These are phyloP conservation scores for Platanthera guangdongensis DNA, from an alignment of 106 monocot species.

Conservation along the genomic window DNA sequence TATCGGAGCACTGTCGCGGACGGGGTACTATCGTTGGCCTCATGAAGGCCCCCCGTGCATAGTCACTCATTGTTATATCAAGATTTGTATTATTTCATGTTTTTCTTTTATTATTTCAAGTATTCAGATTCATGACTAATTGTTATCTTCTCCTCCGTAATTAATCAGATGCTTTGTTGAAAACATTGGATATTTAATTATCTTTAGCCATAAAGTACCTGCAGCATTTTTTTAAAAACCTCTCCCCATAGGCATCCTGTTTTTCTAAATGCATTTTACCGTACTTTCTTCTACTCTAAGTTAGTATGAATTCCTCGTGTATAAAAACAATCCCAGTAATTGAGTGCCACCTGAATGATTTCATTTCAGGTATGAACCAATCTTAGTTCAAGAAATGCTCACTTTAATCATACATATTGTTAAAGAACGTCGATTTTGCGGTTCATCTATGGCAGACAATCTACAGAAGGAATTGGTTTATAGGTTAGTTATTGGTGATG, in stretches of 20 bases:
- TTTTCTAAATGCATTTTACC: background rate
- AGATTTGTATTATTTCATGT: too few species aligned
- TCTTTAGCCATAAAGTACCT: background rate
- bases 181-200: background rate
- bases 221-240: background rate
- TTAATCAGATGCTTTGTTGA: background rate
- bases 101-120: too few species aligned
- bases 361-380: constrained; percentile 72
- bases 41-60: too few species aligned
- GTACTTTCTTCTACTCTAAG: background rate
- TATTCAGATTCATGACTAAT: background rate
- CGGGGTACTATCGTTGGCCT: too few species aligned
- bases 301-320: background rate
- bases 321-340: constrained; percentile 1
- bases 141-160: background rate
- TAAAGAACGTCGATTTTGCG: constrained; percentile 80
- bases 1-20: too few species aligned
- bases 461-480: constrained; percentile 68
- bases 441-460: constrained; percentile 53
- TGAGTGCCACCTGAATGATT: constrained; percentile 2
- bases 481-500: constrained; percentile 68
- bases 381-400: constrained; percentile 87
- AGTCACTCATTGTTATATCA: too few species aligned
- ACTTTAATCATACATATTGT: constrained; percentile 81
- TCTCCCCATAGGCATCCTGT: background rate